phyloP scores from a whole-genome alignment of 371 early-diverging fungal genomes.

The Circinella umbellata region DNA sequence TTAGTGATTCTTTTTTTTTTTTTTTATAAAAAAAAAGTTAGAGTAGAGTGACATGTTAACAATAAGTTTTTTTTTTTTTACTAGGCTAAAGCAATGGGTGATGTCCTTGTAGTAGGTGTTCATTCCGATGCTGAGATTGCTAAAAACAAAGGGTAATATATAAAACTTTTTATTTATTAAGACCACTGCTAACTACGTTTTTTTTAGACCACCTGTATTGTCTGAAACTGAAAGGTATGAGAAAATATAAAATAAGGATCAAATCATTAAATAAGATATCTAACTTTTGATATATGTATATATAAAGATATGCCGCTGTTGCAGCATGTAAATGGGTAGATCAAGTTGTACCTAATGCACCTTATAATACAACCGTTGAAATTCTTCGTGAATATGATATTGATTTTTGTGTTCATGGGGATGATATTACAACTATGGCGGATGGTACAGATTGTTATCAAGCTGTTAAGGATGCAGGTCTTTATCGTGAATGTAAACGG shows the following conservation, averaged over 20 bases:
- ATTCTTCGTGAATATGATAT: constrained; percentile 81
- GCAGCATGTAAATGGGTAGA: constrained; percentile 98
- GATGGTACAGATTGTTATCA: constrained; percentile 96
- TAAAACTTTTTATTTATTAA: no score
- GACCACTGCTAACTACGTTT: no score
- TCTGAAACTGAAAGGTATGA: constrained; percentile 91
- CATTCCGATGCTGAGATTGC: constrained; percentile 93
- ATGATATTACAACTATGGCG: constrained; percentile 93
- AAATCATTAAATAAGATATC: no score
- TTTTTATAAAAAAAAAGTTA: no score
- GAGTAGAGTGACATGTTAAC: no score
- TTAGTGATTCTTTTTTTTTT: not conserved
- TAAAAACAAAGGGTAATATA: constrained; percentile 80
- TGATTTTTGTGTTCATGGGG: constrained; percentile 95
- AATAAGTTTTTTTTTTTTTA: not conserved
- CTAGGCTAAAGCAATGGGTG: constrained; percentile 92
- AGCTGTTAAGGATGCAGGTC: constrained; percentile 92
- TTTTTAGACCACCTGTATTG: constrained; percentile 84
- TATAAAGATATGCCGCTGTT: constrained; percentile 82
- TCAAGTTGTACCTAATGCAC: constrained; percentile 90
- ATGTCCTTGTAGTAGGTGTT: constrained; percentile 94
- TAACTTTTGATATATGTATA: not conserved
- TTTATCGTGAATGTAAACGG: constrained; percentile 92
- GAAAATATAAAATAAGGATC: not conserved
- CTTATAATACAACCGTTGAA: constrained; percentile 90